These are phyloP conservation scores for Aspergillus leporis DNA, from an alignment of 495 filamentous ascomycete genomes.

Conservation along the genomic window DNA sequence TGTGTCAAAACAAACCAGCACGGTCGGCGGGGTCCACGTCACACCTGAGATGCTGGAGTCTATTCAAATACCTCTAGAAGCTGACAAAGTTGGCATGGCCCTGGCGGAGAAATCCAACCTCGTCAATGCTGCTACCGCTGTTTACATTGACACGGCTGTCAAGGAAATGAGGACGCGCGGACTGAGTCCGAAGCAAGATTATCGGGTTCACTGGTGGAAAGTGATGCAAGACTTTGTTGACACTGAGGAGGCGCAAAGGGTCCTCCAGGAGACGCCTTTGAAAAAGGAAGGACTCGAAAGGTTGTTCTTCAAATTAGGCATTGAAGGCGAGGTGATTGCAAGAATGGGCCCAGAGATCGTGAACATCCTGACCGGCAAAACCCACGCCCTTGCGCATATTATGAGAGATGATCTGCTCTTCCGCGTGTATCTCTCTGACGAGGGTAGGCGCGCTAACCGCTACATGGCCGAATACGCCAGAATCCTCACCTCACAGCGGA, in stretches of 20 bases:
- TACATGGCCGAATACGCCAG: slow-evolving; percentile 6
- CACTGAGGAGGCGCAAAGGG: background rate
- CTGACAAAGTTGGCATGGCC: background rate
- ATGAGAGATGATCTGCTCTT: background rate
- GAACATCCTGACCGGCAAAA: background rate
- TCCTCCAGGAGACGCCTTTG: background rate
- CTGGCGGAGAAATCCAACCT: slow-evolving; percentile 1
- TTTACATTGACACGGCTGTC: background rate
- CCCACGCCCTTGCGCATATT: background rate
- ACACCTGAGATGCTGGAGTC: slow-evolving; percentile 2
- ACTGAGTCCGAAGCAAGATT: background rate
- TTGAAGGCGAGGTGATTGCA: background rate
- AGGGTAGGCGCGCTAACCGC: background rate
- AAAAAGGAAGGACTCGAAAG: background rate
- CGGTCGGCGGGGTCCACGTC: slow-evolving; percentile 3
- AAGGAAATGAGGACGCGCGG: background rate
- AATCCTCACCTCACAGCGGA: slow-evolving; percentile 3
- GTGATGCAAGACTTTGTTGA: slow-evolving; percentile 1
- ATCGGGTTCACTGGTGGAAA: slow-evolving; percentile 1
- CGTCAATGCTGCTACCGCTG: background rate
- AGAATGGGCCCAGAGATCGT: background rate
- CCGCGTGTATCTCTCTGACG: slow-evolving; percentile 4
- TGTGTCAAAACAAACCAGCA: background rate
- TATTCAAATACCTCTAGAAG: background rate
- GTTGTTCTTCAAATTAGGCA: background rate